phyloP scores from a whole-genome alignment of 371 early-diverging fungal genomes.

The Apophysomyces sp. region DNA sequence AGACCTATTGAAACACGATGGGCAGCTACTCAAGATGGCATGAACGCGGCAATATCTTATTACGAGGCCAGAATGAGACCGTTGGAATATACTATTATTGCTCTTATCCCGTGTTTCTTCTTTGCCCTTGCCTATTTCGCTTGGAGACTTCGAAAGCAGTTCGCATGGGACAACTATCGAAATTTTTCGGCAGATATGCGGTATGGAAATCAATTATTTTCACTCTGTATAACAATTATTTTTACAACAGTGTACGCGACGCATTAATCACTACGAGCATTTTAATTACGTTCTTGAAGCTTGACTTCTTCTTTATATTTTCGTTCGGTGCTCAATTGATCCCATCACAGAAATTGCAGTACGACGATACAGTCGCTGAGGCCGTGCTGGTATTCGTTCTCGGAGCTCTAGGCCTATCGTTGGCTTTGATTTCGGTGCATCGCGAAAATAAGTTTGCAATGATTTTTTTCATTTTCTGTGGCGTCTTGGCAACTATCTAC shows the following conservation, averaged over 20 bases:
- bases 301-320: conserved; percentile 51
- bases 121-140: conserved; percentile 35
- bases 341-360: conserved; percentile 41
- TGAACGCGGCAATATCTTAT: conserved; percentile 25
- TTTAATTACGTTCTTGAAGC: conserved; percentile 42
- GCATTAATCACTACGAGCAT: conserved; percentile 40
- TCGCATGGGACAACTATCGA: conserved; percentile 56
- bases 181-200: conserved; percentile 51
- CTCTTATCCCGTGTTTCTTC: conserved; percentile 47
- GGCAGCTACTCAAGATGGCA: conserved; percentile 19
- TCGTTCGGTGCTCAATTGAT: conserved; percentile 52
- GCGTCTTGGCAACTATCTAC: conserved; percentile 24
- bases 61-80: conserved; percentile 42
- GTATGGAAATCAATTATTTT: conserved; percentile 13
- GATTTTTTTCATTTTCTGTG: conserved; percentile 19
- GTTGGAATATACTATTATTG: conserved; percentile 50
- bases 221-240: neutral
- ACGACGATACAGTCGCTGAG: conserved; percentile 36
- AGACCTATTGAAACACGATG: conserved; percentile 30
- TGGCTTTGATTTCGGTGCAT: conserved; percentile 37
- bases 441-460: conserved; percentile 39
- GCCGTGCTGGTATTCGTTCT: conserved; percentile 43
- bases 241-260: conserved; percentile 30
- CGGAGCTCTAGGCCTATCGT: conserved; percentile 25
- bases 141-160: conserved; percentile 46